These are phyloP conservation scores for Penicillium samsonianum DNA, from an alignment of 495 filamentous ascomycete species.

Conservation along the genomic window DNA sequence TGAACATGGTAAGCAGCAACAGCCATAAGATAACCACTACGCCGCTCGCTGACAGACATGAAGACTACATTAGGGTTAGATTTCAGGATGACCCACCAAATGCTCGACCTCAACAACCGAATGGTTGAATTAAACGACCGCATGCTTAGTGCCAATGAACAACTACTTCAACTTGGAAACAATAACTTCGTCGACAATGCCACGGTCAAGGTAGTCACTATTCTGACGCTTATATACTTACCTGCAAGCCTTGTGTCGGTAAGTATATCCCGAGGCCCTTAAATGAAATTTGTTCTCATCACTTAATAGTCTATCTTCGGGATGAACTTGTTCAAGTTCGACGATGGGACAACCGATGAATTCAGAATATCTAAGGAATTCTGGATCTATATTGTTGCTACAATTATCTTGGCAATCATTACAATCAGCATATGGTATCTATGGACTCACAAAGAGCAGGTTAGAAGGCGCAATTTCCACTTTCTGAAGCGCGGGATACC, in stretches of 20 bases:
- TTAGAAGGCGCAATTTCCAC: background rate
- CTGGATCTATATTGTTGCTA: constrained; percentile 35
- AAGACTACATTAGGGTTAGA: constrained; percentile 28
- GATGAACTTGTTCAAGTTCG: constrained; percentile 33
- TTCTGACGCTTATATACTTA: constrained; percentile 43
- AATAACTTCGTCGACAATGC: constrained; percentile 37
- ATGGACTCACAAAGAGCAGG: constrained; percentile 1
- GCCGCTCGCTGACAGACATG: constrained; percentile 15
- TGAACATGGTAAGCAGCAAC: constrained; percentile 16
- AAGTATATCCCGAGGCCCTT: constrained; percentile 13
- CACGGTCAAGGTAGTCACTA: constrained; percentile 41
- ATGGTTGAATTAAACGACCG: constrained; percentile 14
- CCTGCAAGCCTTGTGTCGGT: constrained; percentile 46
- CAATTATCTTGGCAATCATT: constrained; percentile 6
- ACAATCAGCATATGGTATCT: constrained; percentile 4
- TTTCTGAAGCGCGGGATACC: background rate
- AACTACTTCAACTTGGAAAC: constrained; percentile 39
- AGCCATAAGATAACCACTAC: constrained; percentile 14
- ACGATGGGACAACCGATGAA: constrained; percentile 7
- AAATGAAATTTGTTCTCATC: background rate
- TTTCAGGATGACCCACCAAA: constrained; percentile 13
- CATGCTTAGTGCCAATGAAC: constrained; percentile 28
- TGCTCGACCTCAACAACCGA: constrained; percentile 30
- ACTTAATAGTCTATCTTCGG: constrained; percentile 28
- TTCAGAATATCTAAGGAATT: constrained; percentile 32